These are phyloP conservation scores for Aspergillus sp. DNA, from an alignment of 2,329 filamentous ascomycete genomes.

Conservation along the genomic window DNA sequence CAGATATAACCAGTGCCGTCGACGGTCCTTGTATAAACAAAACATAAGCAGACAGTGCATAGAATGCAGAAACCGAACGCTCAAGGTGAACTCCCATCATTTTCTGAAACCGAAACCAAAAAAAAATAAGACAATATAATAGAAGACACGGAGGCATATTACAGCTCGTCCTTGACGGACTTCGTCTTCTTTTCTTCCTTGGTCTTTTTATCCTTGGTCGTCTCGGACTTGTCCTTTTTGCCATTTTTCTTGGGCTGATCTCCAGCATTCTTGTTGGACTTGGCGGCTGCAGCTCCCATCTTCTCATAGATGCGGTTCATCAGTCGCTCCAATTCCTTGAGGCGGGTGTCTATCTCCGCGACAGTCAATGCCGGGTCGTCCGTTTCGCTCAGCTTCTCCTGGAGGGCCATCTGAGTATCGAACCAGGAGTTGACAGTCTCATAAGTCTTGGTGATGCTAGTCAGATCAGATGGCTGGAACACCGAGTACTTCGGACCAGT, in stretches of 20 bases:
- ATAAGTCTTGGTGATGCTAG: slow-evolving; percentile 61
- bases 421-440: slow-evolving; percentile 71
- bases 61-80: slow-evolving; percentile 8
- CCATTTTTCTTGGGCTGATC: slow-evolving; percentile 26
- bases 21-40: neutral
- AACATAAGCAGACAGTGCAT: neutral
- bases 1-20: neutral
- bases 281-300: slow-evolving; percentile 46
- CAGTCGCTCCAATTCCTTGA: slow-evolving; percentile 64
- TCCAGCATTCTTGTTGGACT: slow-evolving; percentile 13
- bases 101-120: neutral
- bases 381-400: slow-evolving; percentile 66
- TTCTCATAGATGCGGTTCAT: slow-evolving; percentile 37
- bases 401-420: slow-evolving; percentile 65
- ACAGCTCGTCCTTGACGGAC: slow-evolving; percentile 11
- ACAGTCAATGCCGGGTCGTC: slow-evolving; percentile 74
- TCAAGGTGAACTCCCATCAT: slow-evolving; percentile 14
- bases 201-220: slow-evolving; percentile 23
- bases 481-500: slow-evolving; percentile 60
- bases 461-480: slow-evolving; percentile 72
- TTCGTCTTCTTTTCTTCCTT: slow-evolving; percentile 14
- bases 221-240: slow-evolving; percentile 30
- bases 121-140: neutral
- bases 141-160: neutral
- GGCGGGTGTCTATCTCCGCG: slow-evolving; percentile 68